These are phyloP conservation scores for Annulohypoxylon bovei DNA, from an alignment of 495 filamentous ascomycete genomes.

Conservation along the genomic window DNA sequence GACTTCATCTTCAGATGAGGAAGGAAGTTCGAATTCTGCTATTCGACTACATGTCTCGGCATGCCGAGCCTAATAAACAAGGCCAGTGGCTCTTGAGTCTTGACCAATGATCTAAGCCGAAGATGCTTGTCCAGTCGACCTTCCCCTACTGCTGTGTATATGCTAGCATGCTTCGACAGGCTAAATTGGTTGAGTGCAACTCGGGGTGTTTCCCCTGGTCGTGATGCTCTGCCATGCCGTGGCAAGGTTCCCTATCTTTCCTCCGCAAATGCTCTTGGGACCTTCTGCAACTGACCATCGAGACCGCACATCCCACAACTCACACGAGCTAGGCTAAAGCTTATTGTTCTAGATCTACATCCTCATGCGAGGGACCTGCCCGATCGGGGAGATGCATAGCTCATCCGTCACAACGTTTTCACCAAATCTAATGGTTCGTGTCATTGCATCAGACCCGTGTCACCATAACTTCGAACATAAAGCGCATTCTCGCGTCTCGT, in stretches of 20 bases:
- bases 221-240: background rate
- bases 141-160: slow-evolving; percentile 9
- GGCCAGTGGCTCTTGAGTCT: background rate
- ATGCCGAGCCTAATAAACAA: slow-evolving; percentile 14
- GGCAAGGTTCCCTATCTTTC: background rate
- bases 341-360: slow-evolving; percentile 35
- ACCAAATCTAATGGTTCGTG: background rate
- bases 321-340: slow-evolving; percentile 33
- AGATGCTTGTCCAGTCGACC: slow-evolving; percentile 7
- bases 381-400: slow-evolving; percentile 38
- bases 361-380: slow-evolving; percentile 30
- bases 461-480: slow-evolving; percentile 18
- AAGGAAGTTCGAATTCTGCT: slow-evolving; percentile 23
- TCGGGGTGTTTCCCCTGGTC: slow-evolving; percentile 15
- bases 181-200: slow-evolving; percentile 38
- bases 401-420: slow-evolving; percentile 19
- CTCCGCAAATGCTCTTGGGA: slow-evolving; percentile 14
- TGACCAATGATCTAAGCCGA: slow-evolving; percentile 12
- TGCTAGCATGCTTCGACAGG: slow-evolving; percentile 25
- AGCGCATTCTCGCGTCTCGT: background rate
- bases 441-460: background rate
- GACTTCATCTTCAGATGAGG: too few relatives aligned
- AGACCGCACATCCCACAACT: slow-evolving; percentile 17
- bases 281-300: slow-evolving; percentile 32
- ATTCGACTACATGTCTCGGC: slow-evolving; percentile 17